phyloP scores from a whole-genome alignment of 1,139 yeast species.

The Geotrichum phurueaensis region DNA sequence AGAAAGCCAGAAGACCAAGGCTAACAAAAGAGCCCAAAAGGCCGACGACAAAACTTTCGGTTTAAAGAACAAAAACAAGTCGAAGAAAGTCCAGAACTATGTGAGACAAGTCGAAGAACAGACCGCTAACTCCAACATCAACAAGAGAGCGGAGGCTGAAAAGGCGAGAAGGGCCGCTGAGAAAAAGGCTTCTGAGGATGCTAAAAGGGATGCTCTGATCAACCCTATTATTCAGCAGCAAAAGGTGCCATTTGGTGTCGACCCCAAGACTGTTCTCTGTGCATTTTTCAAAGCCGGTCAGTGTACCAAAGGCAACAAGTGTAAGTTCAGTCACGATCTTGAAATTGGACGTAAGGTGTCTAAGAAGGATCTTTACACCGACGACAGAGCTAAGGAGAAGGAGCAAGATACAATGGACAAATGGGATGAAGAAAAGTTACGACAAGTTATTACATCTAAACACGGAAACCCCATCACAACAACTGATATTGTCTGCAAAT shows the following conservation, averaged over 20 bases:
- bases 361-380: slow-evolving; percentile 90
- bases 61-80: slow-evolving; percentile 70
- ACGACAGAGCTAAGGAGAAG: slow-evolving; percentile 72
- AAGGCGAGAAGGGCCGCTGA: slow-evolving; percentile 73
- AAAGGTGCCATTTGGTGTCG: slow-evolving; percentile 94
- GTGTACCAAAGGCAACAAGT: slow-evolving; percentile 83
- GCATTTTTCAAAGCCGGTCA: slow-evolving; percentile 83
- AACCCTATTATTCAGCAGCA: slow-evolving; percentile 63
- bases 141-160: slow-evolving; percentile 70
- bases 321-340: slow-evolving; percentile 92
- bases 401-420: slow-evolving; percentile 87
- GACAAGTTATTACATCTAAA: slow-evolving; percentile 79
- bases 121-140: slow-evolving; percentile 46
- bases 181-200: slow-evolving; percentile 85
- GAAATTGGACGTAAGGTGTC: slow-evolving; percentile 79
- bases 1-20: slow-evolving; percentile 53
- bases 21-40: slow-evolving; percentile 59
- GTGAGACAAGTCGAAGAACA: slow-evolving; percentile 74
- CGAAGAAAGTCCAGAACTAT: slow-evolving; percentile 82
- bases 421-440: slow-evolving; percentile 95
- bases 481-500: slow-evolving; percentile 91
- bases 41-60: slow-evolving; percentile 93
- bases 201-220: slow-evolving; percentile 78
- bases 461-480: slow-evolving; percentile 94
- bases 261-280: slow-evolving; percentile 91